These are phyloP conservation scores for Talaromyces sp. DNA, from an alignment of 2,329 filamentous ascomycete species.

Conservation along the genomic window DNA sequence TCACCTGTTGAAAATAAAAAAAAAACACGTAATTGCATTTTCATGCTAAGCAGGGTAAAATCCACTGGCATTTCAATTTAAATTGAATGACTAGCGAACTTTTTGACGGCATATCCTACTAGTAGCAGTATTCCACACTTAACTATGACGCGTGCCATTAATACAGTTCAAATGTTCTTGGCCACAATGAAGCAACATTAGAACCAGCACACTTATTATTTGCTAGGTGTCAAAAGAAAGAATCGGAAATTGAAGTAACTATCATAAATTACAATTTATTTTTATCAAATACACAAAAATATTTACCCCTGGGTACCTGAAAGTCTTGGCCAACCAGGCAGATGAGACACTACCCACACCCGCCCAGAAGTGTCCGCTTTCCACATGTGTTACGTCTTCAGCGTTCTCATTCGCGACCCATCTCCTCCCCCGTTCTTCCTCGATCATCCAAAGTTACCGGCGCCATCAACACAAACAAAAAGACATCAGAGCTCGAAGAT, in stretches of 20 bases:
- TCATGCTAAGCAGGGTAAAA: no score
- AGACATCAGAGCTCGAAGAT: not conserved
- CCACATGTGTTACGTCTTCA: constrained; percentile 4
- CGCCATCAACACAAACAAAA: not conserved
- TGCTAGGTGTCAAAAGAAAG: not conserved
- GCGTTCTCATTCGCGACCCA: not conserved
- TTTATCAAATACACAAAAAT: not conserved
- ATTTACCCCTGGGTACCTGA: constrained; percentile 1
- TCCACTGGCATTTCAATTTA: no score
- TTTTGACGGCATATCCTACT: no score
- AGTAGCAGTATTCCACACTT: no score
- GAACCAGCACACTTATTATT: no score
- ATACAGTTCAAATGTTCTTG: no score
- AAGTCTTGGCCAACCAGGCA: constrained; percentile 13
- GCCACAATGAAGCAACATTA: no score
- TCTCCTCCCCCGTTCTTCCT: constrained; percentile 5
- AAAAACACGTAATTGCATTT: not conserved
- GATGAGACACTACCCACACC: constrained; percentile 1
- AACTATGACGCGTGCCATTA: no score
- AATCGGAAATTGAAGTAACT: not conserved
- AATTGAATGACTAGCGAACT: no score
- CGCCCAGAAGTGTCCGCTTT: constrained; percentile 6
- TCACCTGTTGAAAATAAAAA: not conserved
- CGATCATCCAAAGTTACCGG: not conserved
- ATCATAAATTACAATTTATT: not conserved